phyloP scores from a whole-genome alignment of 768 basidiomycete species.

The Leccinum broughii region DNA sequence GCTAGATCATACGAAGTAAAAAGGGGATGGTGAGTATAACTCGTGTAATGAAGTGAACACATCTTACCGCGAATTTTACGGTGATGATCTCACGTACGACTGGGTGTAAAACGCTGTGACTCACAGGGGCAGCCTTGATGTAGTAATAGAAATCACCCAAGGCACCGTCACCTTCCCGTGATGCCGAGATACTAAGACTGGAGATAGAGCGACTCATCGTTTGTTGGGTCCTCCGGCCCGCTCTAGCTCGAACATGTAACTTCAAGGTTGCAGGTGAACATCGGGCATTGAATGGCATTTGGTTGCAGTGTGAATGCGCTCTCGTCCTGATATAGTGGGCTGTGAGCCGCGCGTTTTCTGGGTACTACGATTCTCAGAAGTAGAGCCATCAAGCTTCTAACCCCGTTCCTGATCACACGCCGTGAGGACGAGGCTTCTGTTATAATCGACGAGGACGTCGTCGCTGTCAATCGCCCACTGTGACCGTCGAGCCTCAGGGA shows the following conservation, averaged over 20 bases:
- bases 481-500: too few relatives aligned
- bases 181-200: constrained; percentile 1
- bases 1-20: constrained; percentile 13
- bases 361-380: neutral
- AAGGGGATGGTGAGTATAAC: constrained; percentile 1
- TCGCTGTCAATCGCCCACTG: too few relatives aligned
- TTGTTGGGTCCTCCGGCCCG: neutral
- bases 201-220: neutral
- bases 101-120: neutral
- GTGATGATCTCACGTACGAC: neutral
- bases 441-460: too few relatives aligned
- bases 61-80: neutral
- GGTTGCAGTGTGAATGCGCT: neutral
- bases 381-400: too few relatives aligned
- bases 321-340: neutral
- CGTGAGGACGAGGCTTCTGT: too few relatives aligned
- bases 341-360: too few relatives aligned
- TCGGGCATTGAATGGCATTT: too few relatives aligned
- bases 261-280: too few relatives aligned
- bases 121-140: neutral
- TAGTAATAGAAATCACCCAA: constrained; percentile 1
- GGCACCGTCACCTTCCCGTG: constrained; percentile 3
- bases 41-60: neutral
- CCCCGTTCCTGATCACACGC: too few relatives aligned
- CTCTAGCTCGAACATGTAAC: neutral